Evolutionary conservation across 208 protist species (phyloP), one percentile per base, ranked within the genome.

Genomic region (Kentomonas sorsogonicus): DNA sequence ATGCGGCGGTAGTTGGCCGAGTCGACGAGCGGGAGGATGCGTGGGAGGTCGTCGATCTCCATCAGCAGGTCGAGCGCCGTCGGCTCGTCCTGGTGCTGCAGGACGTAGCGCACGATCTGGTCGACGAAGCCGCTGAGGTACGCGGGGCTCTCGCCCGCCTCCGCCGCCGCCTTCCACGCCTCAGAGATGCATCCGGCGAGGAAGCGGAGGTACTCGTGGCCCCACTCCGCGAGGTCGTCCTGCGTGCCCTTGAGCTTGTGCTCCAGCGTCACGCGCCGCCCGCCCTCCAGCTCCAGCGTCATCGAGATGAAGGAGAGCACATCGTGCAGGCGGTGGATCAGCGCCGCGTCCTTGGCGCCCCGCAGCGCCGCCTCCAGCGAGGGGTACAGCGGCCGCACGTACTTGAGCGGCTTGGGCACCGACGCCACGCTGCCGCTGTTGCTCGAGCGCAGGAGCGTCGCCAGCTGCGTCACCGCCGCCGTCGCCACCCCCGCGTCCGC

Each of bases 401-500:
- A 99, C 77, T 99, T 99, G 63, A 99, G 87, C 23, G 99, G 98
- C 72, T 99, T 99, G 31, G 99, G 98, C 30, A 99, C 96, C 3
- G 97, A 98, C 0, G 98, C 99, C 72, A 99, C 98, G 39, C 97
- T 98, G 3, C 91, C 91, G 11, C 91, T 89, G 38, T 97, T 99
- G 44, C 90, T 78, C n/a, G 86, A 92, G 41, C 86, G 86, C 45
- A 99, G 94, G 60, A 98, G 79, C 15, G 84, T 88, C 20, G 83
- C 82, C 20, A 99, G 72, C 39, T 86, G 79, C 33, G 96, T 77
- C 30, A 99, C 70, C 0, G 97, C 96, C n/a, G 77, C 51, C 30
- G 72, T 76, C 23, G 86, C 79, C 23, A 98, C 66, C 7, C 59
- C 81, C 9, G 48, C 47, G 56, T 98, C 87, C 29, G 38, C 59